Evolutionary conservation across 2,329 filamentous ascomycete species (phyloP).

Genomic region (Penicillium sp.): DNA sequence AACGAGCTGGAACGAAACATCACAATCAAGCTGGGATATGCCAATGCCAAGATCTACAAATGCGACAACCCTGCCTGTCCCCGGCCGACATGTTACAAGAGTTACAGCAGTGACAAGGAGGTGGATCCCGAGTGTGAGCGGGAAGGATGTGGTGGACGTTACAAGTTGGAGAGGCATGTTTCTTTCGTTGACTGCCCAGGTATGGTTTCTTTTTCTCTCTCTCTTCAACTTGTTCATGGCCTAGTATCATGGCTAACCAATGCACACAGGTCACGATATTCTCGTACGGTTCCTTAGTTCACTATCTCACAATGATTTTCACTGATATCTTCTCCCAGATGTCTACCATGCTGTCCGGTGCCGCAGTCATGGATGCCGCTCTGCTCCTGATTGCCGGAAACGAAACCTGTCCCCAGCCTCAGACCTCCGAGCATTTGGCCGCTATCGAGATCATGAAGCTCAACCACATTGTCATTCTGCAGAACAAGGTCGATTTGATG

Average conservation of each 20-base stretch:
- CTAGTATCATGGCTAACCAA: constrained; percentile 1
- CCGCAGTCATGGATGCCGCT: constrained; percentile 98
- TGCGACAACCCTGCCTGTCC: constrained; percentile 91
- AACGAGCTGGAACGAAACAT: constrained; percentile 99
- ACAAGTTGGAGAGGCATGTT: constrained; percentile 79
- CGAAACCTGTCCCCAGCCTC: constrained; percentile 95
- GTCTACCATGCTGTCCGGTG: constrained; percentile 99
- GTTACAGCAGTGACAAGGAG: constrained; percentile 99
- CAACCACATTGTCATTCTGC: constrained; percentile 97
- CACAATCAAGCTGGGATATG: constrained; percentile 99
- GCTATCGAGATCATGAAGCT: constrained; percentile 99
- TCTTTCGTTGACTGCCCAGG: constrained; percentile 93
- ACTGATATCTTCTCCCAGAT: constrained; percentile 50
- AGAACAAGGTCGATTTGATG: constrained; percentile 99
- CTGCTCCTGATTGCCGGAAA: constrained; percentile 95
- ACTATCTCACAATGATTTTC: background rate
- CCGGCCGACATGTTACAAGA: constrained; percentile 89
- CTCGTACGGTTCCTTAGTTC: constrained; percentile 48
- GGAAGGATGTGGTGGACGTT: constrained; percentile 83
- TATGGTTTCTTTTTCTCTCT: too few species aligned
- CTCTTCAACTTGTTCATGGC: background rate
- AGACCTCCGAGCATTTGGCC: constrained; percentile 97
- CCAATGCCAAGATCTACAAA: constrained; percentile 99
- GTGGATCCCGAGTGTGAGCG: constrained; percentile 94
- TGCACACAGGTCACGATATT: constrained; percentile 87